Evolutionary conservation across 2,329 filamentous ascomycete genomes (phyloP).

Genomic region (Shiraia bambusicola): DNA sequence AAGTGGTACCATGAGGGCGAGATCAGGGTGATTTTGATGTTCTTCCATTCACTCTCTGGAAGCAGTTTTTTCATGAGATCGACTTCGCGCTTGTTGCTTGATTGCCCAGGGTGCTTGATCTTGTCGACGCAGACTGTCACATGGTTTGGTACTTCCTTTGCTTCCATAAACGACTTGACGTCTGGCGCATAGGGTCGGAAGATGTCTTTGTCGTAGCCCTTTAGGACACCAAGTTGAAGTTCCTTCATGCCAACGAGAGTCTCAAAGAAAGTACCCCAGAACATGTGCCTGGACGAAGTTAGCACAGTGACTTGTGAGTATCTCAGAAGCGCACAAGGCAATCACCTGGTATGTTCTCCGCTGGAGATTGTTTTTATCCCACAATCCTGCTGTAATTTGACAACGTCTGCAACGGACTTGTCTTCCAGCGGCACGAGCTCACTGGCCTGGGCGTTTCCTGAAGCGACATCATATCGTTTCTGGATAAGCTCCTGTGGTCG

Average conservation of each 20-base stretch:
- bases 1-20: conserved; percentile 71
- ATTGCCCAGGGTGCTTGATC: conserved; percentile 57
- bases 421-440: conserved; percentile 63
- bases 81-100: conserved; percentile 60
- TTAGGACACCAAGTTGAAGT: conserved; percentile 45
- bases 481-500: conserved; percentile 64
- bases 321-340: not conserved
- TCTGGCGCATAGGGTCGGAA: conserved; percentile 63
- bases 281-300: conserved; percentile 47
- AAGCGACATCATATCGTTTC: conserved; percentile 55
- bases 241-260: conserved; percentile 58
- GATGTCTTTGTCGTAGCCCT: conserved; percentile 54
- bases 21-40: conserved; percentile 69
- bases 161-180: conserved; percentile 62
- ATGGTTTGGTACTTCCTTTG: conserved; percentile 55
- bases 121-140: conserved; percentile 60
- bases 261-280: conserved; percentile 60
- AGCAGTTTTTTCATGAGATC: conserved; percentile 61
- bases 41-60: conserved; percentile 61
- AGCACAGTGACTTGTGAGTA: conserved; percentile 5
- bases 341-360: conserved; percentile 61
- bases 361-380: conserved; percentile 66
- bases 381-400: conserved; percentile 64
- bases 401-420: conserved; percentile 64
- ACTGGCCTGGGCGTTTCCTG: conserved; percentile 51